These are phyloP conservation scores for Cyclotella atomus DNA, from an alignment of 108 stramenopile genomes.

Conservation along the genomic window DNA sequence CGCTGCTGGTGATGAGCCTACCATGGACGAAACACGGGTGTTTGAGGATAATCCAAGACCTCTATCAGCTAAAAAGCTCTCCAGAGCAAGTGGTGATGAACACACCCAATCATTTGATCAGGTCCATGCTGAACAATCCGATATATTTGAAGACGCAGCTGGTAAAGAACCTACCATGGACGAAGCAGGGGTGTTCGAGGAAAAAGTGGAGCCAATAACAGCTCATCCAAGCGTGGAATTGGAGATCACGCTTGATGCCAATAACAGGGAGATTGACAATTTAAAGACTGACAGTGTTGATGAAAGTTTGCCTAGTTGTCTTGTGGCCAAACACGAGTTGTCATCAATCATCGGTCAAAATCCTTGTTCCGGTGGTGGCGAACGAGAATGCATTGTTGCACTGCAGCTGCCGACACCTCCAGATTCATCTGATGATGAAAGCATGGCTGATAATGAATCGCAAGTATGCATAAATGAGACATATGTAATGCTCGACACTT, in stretches of 20 bases:
- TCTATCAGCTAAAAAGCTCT: background rate
- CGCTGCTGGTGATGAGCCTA: no score
- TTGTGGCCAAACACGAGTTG: no score
- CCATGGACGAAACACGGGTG: background rate
- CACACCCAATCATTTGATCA: background rate
- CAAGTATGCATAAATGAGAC: background rate
- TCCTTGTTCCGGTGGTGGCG: background rate
- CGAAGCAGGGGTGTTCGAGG: background rate
- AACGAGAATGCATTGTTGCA: slow-evolving; percentile 10
- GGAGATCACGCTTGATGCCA: no score
- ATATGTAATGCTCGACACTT: background rate
- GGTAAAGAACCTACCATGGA: no score
- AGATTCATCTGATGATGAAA: slow-evolving; percentile 47
- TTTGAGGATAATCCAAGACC: background rate
- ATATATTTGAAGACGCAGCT: no score
- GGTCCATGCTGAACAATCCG: background rate
- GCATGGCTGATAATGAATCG: slow-evolving; percentile 2
- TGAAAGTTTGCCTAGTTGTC: no score
- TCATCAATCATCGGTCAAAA: no score
- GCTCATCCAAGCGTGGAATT: no score
- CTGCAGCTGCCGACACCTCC: slow-evolving; percentile 50
- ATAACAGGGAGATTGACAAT: no score
- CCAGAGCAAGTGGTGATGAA: background rate
- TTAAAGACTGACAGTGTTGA: no score
- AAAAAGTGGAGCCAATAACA: background rate